Conservation (phyloP, 352 stramenopile species). For the Phytophthora colocasiae region DNA sequence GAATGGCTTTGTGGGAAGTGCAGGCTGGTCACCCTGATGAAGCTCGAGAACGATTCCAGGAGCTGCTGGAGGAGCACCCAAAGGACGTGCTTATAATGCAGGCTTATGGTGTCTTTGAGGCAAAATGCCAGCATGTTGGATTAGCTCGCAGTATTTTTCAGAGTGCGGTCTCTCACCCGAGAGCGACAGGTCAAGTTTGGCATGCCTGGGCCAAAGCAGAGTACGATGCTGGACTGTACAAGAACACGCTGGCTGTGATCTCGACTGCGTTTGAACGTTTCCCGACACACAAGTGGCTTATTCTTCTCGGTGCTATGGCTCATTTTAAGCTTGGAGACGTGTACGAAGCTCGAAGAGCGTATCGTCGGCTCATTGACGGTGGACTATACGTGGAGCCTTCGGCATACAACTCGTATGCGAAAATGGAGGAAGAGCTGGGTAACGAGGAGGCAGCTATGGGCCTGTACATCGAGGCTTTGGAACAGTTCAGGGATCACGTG, state of each 20-base stretch:
- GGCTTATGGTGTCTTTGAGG: conserved; percentile 80
- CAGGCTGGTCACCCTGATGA: conserved; percentile 61
- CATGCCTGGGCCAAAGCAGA: conserved; percentile 89
- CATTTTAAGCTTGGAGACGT: conserved; percentile 83
- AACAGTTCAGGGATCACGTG: conserved; percentile 68
- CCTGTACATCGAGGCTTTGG: conserved; percentile 73
- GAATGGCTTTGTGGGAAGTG: conserved; percentile 73
- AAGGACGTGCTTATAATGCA: conserved; percentile 80
- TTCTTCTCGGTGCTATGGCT: conserved; percentile 78
- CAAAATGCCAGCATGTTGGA: conserved; percentile 69
- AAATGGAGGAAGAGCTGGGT: conserved; percentile 84
- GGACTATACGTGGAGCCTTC: conserved; percentile 76
- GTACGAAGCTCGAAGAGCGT: conserved; percentile 73
- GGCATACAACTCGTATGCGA: conserved; percentile 85
- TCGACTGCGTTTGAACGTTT: conserved; percentile 66
- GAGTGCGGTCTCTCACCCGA: conserved; percentile 48
- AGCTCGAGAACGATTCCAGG: conserved; percentile 68
- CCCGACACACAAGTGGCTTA: conserved; percentile 85
- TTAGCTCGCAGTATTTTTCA: conserved; percentile 76
- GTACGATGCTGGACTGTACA: conserved; percentile 78
- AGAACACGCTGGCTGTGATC: conserved; percentile 77
- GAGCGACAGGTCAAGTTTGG: conserved; percentile 80
- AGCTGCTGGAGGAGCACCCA: conserved; percentile 57
- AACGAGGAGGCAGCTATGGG: conserved; percentile 69
- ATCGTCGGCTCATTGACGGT: conserved; percentile 77